Evolutionary conservation across 2,329 filamentous ascomycete species (phyloP).

Genomic region (Fusarium sarcochroum): DNA sequence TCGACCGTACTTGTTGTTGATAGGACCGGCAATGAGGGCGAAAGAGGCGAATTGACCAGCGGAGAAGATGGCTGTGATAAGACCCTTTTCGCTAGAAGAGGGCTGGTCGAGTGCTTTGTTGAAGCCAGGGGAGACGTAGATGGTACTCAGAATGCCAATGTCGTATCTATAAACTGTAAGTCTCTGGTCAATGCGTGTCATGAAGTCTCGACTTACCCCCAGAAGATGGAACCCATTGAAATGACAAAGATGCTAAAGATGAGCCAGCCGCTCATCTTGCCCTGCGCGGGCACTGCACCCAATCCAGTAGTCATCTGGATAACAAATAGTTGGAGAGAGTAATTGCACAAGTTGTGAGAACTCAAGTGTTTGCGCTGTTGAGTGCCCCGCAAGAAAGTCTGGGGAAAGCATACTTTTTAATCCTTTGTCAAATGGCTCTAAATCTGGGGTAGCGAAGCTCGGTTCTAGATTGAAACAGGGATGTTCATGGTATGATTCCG

Average conservation of each 20-base stretch:
- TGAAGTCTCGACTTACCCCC: conserved; percentile 5
- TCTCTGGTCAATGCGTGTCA: no score
- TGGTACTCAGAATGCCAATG: conserved; percentile 24
- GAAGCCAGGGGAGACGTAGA: conserved; percentile 23
- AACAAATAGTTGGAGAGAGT: no score
- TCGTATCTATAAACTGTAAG: conserved; percentile 8
- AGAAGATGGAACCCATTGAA: conserved; percentile 26
- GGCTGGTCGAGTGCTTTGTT: conserved; percentile 17
- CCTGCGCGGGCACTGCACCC: conserved; percentile 1
- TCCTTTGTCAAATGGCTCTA: not conserved
- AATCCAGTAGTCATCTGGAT: conserved; percentile 22
- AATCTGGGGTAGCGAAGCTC: conserved; percentile 3
- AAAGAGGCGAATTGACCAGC: conserved; percentile 20
- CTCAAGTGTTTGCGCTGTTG: not conserved
- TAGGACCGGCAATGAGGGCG: conserved; percentile 13
- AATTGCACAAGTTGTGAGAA: not conserved
- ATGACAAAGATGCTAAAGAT: conserved; percentile 24
- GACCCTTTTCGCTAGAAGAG: conserved; percentile 17
- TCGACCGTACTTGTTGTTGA: conserved; percentile 20
- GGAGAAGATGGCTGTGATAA: conserved; percentile 24
- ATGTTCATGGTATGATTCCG: no score
- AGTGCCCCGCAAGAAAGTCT: conserved; percentile 7
- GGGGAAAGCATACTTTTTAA: conserved; percentile 30
- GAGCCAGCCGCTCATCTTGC: conserved; percentile 28
- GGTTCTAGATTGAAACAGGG: no score